Evolutionary conservation across 2,329 filamentous ascomycete species (phyloP).

Genomic region (Drechslerella coelobrocha): DNA sequence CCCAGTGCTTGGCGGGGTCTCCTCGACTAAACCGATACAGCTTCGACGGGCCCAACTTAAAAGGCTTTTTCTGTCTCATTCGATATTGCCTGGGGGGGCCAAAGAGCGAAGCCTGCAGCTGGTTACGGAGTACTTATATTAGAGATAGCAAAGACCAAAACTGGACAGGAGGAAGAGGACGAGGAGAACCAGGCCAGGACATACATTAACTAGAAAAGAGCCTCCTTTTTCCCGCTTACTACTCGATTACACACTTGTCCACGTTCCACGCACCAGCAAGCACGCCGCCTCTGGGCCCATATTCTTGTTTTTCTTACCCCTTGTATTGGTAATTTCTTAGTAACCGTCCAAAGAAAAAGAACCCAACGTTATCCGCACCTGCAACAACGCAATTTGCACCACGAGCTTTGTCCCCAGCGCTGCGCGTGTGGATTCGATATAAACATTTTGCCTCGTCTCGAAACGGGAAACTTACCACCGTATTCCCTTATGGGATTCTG

Average conservation of each 20-base stretch:
- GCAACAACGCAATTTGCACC: constrained; percentile 36
- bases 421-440: constrained; percentile 23
- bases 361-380: constrained; percentile 48
- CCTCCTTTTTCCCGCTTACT: constrained; percentile 46
- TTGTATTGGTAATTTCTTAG: constrained; percentile 51
- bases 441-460: constrained; percentile 3
- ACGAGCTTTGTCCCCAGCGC: background rate
- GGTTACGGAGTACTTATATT: constrained; percentile 29
- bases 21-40: constrained; percentile 23
- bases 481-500: background rate
- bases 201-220: constrained; percentile 37
- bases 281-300: constrained; percentile 33
- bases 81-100: constrained; percentile 9
- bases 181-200: background rate
- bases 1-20: constrained; percentile 39
- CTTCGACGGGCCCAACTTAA: constrained; percentile 34
- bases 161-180: background rate
- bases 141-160: constrained; percentile 8
- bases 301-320: constrained; percentile 40
- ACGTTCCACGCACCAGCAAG: constrained; percentile 43
- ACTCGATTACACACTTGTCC: constrained; percentile 44
- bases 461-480: background rate
- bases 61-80: constrained; percentile 41
- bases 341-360: constrained; percentile 17
- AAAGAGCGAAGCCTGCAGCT: constrained; percentile 25